A percentile compares a stretch with the other conserved stretches of the same genome.
phyloP scores from a whole-genome alignment of 2,329 filamentous ascomycete genomes.

The Rhynchosporium agropyri region DNA sequence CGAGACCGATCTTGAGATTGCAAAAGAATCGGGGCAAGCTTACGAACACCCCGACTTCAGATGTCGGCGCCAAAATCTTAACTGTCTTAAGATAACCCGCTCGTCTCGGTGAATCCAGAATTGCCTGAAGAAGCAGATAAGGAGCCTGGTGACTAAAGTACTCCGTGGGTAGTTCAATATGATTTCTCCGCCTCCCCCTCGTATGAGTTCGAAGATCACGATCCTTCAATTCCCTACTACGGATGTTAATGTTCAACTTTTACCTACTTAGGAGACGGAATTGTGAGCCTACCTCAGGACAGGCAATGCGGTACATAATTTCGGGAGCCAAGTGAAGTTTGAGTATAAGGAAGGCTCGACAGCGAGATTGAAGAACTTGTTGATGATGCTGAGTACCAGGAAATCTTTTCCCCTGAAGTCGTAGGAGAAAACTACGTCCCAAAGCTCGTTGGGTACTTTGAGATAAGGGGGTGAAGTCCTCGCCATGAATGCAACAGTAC shows the following conservation, averaged over 20 bases:
- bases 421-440: slow-evolving; percentile 9
- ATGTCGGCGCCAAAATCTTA: slow-evolving; percentile 5
- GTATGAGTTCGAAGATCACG: neutral
- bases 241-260: neutral
- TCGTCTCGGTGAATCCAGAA: slow-evolving; percentile 18
- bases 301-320: neutral
- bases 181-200: neutral
- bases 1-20: no score
- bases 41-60: slow-evolving; percentile 17
- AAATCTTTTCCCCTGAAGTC: neutral
- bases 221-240: neutral
- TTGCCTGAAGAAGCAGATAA: slow-evolving; percentile 20
- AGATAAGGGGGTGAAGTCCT: neutral
- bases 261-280: neutral
- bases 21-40: neutral
- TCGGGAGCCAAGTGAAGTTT: slow-evolving; percentile 22
- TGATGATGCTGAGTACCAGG: neutral
- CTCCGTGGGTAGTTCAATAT: neutral
- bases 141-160: slow-evolving; percentile 16
- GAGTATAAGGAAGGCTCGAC: slow-evolving; percentile 21
- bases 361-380: slow-evolving; percentile 1
- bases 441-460: slow-evolving; percentile 14
- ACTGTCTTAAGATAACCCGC: slow-evolving; percentile 16
- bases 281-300: neutral
- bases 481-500: neutral